Evolutionary conservation across 805 yeast genomes (phyloP).

Genomic region (Spathaspora girioi): DNA sequence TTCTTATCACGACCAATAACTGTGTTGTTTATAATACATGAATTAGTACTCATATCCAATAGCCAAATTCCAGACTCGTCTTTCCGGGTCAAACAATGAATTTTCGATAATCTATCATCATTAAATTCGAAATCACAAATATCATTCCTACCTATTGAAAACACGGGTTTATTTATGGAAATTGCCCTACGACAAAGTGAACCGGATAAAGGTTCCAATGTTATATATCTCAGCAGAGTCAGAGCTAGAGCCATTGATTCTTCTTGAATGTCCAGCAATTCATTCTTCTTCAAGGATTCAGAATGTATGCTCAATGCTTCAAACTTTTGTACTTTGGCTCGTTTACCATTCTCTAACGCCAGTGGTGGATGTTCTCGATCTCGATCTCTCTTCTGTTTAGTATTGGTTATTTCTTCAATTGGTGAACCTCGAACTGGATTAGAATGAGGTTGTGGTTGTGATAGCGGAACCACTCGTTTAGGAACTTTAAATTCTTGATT

Average conservation of each 20-base stretch:
- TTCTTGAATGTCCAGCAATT: not conserved
- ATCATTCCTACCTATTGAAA: conserved; percentile 69
- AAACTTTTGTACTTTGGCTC: not conserved
- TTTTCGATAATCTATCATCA: conserved; percentile 78
- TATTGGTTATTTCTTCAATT: conserved; percentile 4
- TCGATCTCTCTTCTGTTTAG: not conserved
- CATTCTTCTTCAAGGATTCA: not conserved
- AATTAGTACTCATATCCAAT: conserved; percentile 74
- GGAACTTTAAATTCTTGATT: conserved; percentile 39
- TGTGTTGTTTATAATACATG: conserved; percentile 64
- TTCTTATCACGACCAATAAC: conserved; percentile 62
- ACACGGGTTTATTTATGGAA: conserved; percentile 62
- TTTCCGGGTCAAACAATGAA: conserved; percentile 70
- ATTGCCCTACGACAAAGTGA: conserved; percentile 48
- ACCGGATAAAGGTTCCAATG: conserved; percentile 48
- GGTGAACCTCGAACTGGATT: conserved; percentile 3
- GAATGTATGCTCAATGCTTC: not conserved
- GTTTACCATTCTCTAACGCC: not conserved
- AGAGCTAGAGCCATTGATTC: conserved; percentile 21
- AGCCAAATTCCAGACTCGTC: conserved; percentile 75
- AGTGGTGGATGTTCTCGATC: not conserved
- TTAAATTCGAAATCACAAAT: conserved; percentile 57
- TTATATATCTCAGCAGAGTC: no score
- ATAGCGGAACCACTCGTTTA: conserved; percentile 40
- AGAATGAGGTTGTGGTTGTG: conserved; percentile 39